phyloP scores from a whole-genome alignment of 2,329 filamentous ascomycete species.

The Clarireedia monteithiana region DNA sequence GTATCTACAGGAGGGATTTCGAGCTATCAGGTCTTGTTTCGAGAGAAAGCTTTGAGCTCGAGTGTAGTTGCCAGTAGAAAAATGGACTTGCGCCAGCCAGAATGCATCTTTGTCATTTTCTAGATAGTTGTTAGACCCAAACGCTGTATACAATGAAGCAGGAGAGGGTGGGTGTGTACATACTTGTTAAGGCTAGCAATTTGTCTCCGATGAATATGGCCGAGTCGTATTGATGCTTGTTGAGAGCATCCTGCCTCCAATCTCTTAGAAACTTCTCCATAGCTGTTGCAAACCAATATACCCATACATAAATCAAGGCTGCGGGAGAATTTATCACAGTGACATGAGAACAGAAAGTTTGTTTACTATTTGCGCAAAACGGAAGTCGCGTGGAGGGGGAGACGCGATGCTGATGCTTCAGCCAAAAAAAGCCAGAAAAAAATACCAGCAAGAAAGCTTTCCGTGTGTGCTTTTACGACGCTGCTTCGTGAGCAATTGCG shows the following conservation, averaged over 20 bases:
- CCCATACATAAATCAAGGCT: background rate
- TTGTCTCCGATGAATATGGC: constrained; percentile 98
- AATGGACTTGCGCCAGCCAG: constrained; percentile 97
- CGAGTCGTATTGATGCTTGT: constrained; percentile 92
- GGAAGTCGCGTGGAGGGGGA: constrained; percentile 2
- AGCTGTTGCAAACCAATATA: background rate
- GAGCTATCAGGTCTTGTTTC: constrained; percentile 71
- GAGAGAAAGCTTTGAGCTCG: constrained; percentile 81
- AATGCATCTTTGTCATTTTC: constrained; percentile 92
- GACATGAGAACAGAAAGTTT: background rate
- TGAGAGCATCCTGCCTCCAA: constrained; percentile 92
- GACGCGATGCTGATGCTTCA: constrained; percentile 9
- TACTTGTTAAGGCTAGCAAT: constrained; percentile 86
- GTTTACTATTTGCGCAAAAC: background rate
- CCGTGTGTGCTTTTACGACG: too few relatives aligned
- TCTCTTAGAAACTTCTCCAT: constrained; percentile 94
- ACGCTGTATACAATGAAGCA: background rate
- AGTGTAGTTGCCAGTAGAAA: constrained; percentile 89
- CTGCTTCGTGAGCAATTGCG: too few relatives aligned
- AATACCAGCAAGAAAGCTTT: too few relatives aligned
- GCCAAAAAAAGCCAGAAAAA: too few relatives aligned
- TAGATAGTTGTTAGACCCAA: constrained; percentile 32
- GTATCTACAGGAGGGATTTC: constrained; percentile 84
- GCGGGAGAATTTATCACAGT: background rate
- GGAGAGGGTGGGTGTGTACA: constrained; percentile 21